phyloP scores from a whole-genome alignment of 108 stramenopile species.

The Nannochloropsis salina region DNA sequence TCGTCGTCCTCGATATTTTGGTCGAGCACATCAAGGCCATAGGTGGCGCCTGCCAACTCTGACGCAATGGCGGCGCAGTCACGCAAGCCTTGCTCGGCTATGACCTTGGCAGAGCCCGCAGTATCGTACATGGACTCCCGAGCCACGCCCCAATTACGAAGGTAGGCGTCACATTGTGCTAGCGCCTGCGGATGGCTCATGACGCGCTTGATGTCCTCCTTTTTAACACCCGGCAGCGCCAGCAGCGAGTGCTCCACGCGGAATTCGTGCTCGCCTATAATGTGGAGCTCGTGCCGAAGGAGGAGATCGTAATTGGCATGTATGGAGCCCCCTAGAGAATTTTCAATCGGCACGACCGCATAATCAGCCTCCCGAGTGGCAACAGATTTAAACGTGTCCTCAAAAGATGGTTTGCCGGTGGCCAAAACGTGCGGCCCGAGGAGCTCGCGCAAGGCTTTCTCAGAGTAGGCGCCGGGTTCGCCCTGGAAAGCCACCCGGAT shows the following conservation, averaged over 20 bases:
- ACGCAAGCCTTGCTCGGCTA: conserved; percentile 56
- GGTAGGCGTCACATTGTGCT: conserved; percentile 93
- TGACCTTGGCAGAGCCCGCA: conserved; percentile 93
- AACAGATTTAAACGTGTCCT: conserved; percentile 87
- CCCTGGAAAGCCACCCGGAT: conserved; percentile 62
- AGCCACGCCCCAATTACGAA: conserved; percentile 59
- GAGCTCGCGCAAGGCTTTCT: conserved; percentile 82
- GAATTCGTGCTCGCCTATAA: conserved; percentile 80
- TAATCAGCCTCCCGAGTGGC: conserved; percentile 85
- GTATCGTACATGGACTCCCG: conserved; percentile 82
- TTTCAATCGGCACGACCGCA: conserved; percentile 90
- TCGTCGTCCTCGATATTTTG: conserved; percentile 93
- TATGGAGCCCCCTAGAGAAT: conserved; percentile 90
- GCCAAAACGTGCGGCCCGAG: conserved; percentile 77
- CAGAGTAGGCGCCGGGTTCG: conserved; percentile 93
- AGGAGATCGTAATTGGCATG: conserved; percentile 97
- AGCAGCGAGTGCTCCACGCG: conserved; percentile 85
- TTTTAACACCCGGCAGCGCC: conserved; percentile 54
- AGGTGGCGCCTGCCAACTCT: conserved; percentile 79
- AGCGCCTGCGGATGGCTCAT: conserved; percentile 92
- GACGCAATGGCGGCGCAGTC: conserved; percentile 76
- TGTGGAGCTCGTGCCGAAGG: conserved; percentile 74
- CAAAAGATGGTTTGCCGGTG: conserved; percentile 78
- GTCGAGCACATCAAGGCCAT: conserved; percentile 76
- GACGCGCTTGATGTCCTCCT: conserved; percentile 72